Conservation (phyloP, 1,284 basidiomycete species). For the Ceratobasidium sp. region DNA sequence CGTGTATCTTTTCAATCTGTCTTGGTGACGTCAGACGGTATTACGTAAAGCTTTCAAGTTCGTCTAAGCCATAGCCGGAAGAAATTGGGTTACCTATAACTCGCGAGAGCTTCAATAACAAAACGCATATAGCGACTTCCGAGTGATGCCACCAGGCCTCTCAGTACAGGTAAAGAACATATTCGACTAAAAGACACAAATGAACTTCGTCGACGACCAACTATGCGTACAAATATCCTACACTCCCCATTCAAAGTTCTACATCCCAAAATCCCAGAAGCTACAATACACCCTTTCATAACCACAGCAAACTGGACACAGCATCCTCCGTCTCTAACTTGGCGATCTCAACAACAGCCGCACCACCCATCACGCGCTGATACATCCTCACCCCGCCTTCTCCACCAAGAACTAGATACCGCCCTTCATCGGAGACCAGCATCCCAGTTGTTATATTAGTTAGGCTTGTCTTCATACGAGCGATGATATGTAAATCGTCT, state of each 20-base stretch:
- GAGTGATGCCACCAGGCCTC: no score
- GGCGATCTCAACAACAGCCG: conserved; percentile 10
- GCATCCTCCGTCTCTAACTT: not conserved
- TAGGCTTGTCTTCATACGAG: conserved; percentile 11
- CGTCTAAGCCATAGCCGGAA: no score
- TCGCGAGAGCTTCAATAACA: no score
- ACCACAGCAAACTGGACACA: not conserved
- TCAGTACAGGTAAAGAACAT: no score
- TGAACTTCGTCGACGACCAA: no score
- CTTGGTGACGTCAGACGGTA: no score
- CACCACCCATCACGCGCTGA: not conserved
- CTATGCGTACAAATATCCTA: no score
- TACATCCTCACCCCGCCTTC: conserved; percentile 10
- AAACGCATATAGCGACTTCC: no score
- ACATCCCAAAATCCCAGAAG: not conserved
- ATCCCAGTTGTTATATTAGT: not conserved
- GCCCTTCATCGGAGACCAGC: conserved; percentile 1
- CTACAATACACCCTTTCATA: not conserved
- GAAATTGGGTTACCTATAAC: no score
- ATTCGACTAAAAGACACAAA: no score
- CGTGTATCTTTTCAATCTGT: no score
- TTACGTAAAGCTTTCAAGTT: no score
- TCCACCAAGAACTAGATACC: conserved; percentile 11
- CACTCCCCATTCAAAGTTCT: not conserved
- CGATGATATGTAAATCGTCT: not conserved